Evolutionary conservation across 176 grass and related monocot genomes (phyloP).

Genomic region (Eragrostis nindensis): DNA sequence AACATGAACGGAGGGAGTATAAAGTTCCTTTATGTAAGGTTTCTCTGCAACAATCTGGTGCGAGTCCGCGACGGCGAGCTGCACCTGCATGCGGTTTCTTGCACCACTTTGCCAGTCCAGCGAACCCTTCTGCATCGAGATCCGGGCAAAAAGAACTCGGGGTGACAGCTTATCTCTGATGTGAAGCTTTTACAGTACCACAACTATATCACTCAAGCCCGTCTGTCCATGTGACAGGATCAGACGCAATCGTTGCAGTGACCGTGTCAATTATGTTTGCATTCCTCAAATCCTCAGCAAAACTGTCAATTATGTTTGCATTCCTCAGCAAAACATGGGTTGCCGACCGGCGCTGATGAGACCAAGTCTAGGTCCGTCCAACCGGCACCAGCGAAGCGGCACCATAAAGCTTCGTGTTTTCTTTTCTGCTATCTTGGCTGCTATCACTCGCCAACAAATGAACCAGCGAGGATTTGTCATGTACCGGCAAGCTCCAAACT

Average conservation of each 20-base stretch:
- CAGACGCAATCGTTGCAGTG: background rate
- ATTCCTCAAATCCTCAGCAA: no score
- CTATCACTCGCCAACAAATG: background rate
- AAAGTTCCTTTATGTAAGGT: no score
- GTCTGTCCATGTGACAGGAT: background rate
- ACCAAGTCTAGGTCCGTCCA: background rate
- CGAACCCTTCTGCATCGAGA: background rate
- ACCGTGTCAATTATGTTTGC: background rate
- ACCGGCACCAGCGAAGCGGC: background rate
- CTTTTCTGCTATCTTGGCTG: background rate
- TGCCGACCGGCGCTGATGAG: background rate
- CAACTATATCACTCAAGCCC: no score
- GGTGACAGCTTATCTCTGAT: background rate
- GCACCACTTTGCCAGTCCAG: background rate
- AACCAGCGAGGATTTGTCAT: background rate
- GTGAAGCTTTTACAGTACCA: no score
- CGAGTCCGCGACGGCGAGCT: background rate
- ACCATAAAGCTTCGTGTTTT: background rate
- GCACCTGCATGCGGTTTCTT: background rate
- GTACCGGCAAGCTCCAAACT: background rate
- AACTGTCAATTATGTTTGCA: no score
- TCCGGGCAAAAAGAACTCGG: background rate
- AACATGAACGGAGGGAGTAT: no score
- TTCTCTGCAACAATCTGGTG: no score
- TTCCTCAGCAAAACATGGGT: no score